Base-by-base conservation (phyloP, 805 yeast genomes). In the Sugiyamaella mastotermitis region DNA sequence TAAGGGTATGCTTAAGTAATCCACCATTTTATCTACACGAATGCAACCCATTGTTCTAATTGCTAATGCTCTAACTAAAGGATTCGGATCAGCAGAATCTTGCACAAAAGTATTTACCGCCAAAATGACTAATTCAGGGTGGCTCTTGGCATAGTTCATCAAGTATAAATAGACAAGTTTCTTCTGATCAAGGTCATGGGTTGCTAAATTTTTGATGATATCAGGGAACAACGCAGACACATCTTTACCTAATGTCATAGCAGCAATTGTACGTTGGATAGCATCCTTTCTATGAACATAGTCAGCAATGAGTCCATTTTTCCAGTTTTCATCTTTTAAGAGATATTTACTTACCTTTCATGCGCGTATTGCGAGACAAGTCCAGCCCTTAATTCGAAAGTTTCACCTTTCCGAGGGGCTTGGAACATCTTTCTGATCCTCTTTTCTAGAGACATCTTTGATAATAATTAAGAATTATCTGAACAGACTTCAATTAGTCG, bases 41-140 rank as follows among this genome's bases (percentile, higher is more conserved):
- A 92, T 87, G 65, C 97, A 90, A 0, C 98, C 97, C 99, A 92
- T 92, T 9, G 99, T 92, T 55, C 98, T 76, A 43, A 92, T 88
- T 0, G 99, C 97, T 63, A 92, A 74, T 1, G 97, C 95, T 39
- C 97, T 72, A 18, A 92, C 88, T 51, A 94, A 71, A 1, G 99
- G 99, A 56, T 92, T 92, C 35, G 96, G 94, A 58, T 92, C 97
- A 57, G 85, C 95, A 1, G 95, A 78, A 63, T 92, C 99, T 59
- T 74, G 76, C 18, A 92, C 95, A 70, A 92, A 92, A 1, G 98
- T 92, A 62, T 92, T 92, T 36, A 92, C 97, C 1, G 97, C 99
- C 51, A 92, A 68, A 48, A 92, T 88, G 57, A 95, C 86, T 40
- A 92, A 71, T 64, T 92, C 98, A 1, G 99, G 98, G 57, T 92